phyloP scores from a whole-genome alignment of 75 land plant genomes.

The Selaginella moellendorffii region DNA sequence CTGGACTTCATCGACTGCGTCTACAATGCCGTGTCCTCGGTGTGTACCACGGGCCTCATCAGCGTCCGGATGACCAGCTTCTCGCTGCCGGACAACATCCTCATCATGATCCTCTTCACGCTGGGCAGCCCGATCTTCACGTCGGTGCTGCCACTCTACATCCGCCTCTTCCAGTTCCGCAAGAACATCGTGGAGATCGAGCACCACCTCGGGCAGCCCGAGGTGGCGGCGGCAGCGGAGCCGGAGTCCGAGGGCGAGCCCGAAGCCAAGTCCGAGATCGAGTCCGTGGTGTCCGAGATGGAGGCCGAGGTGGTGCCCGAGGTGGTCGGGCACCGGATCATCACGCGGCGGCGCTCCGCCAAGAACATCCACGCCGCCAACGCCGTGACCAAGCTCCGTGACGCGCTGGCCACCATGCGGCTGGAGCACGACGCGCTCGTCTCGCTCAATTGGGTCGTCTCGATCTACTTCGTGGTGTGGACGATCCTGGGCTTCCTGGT shows the following conservation, averaged over 20 bases:
- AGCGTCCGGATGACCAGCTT: slow-evolving; percentile 3
- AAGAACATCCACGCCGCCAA: background rate
- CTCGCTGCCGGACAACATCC: background rate
- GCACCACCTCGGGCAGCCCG: background rate
- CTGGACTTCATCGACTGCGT: slow-evolving; percentile 5
- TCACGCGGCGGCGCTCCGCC: background rate
- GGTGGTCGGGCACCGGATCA: background rate
- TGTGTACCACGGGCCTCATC: background rate
- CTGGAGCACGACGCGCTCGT: background rate
- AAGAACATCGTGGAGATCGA: background rate
- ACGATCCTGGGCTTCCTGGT: background rate
- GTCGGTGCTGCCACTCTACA: slow-evolving; percentile 2
- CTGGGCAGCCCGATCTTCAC: slow-evolving; percentile 8
- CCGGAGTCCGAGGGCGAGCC: too few relatives aligned
- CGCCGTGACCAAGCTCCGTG: background rate
- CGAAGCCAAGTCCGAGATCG: too few relatives aligned
- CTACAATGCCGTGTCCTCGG: background rate
- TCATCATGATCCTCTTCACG: slow-evolving; percentile 1
- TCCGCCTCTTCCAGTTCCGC: background rate
- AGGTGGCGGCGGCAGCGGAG: background rate
- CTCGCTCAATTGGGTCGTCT: slow-evolving; percentile 2
- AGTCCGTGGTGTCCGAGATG: too few relatives aligned
- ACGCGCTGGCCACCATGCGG: background rate
- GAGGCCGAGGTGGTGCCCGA: background rate
- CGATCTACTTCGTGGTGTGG: background rate